These are phyloP conservation scores for Citeromyces hawaiiensis DNA, from an alignment of 1,139 yeast species.

Conservation along the genomic window DNA sequence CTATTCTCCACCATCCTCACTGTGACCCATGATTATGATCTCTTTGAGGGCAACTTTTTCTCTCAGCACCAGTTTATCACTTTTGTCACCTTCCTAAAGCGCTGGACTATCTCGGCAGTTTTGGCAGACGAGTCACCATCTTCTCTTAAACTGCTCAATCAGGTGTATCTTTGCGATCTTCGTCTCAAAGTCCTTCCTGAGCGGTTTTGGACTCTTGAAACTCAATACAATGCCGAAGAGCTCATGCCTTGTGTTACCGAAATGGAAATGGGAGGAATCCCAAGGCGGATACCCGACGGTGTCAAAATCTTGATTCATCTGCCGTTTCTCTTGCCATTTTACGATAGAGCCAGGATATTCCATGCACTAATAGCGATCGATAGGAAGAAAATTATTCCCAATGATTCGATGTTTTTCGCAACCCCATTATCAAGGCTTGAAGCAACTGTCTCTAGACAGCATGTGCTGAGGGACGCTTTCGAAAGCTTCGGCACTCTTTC, in stretches of 20 bases:
- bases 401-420: conserved; percentile 2
- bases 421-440: conserved; percentile 15
- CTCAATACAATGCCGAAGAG: not conserved
- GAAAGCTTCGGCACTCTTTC: conserved; percentile 38
- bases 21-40: conserved; percentile 60
- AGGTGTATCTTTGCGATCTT: conserved; percentile 57
- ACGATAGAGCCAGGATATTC: conserved; percentile 59
- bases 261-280: not conserved
- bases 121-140: conserved; percentile 23
- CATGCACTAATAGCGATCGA: conserved; percentile 50
- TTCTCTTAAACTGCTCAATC: conserved; percentile 45
- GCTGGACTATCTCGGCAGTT: conserved; percentile 38
- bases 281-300: not conserved
- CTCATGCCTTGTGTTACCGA: not conserved
- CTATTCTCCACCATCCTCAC: conserved; percentile 43
- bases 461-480: conserved; percentile 64
- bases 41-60: conserved; percentile 32
- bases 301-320: conserved; percentile 13
- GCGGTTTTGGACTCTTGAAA: conserved; percentile 38
- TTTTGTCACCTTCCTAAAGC: conserved; percentile 38
- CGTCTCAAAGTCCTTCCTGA: conserved; percentile 41
- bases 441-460: conserved; percentile 57
- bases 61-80: conserved; percentile 27
- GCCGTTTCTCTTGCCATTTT: conserved; percentile 75
- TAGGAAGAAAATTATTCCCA: conserved; percentile 11